Evolutionary conservation across 768 basidiomycete species (phyloP).

Genomic region (Antrodiella citrinella): DNA sequence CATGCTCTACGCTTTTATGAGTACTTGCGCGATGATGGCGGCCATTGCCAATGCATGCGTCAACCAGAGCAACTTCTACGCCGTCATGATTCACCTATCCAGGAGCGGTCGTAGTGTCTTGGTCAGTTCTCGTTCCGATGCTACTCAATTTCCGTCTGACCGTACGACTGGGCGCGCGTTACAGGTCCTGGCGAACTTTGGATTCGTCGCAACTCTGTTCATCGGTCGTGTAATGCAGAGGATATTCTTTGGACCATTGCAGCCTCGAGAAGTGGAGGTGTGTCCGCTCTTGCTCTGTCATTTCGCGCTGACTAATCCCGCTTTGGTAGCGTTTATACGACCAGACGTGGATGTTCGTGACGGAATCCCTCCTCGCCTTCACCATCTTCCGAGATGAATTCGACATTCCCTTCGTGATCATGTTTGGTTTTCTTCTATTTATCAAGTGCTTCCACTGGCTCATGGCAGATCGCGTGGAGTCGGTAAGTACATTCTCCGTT

Average conservation of each 20-base stretch:
- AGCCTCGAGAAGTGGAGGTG: conserved; percentile 90
- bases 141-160: not conserved
- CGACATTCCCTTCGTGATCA: conserved; percentile 83
- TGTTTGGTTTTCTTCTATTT: conserved; percentile 92
- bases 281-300: conserved; percentile 13
- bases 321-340: conserved; percentile 85
- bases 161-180: too few relatives aligned
- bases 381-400: conserved; percentile 97
- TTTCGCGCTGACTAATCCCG: not conserved
- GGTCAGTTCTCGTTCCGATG: conserved; percentile 36
- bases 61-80: conserved; percentile 87
- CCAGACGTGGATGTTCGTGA: conserved; percentile 94
- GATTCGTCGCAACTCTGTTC: conserved; percentile 66
- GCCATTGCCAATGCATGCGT: conserved; percentile 76
- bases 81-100: conserved; percentile 86
- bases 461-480: conserved; percentile 90
- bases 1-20: conserved; percentile 59
- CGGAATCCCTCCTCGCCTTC: conserved; percentile 91
- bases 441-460: conserved; percentile 99
- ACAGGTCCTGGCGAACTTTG: conserved; percentile 89
- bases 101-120: conserved; percentile 89
- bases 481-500: conserved; percentile 44
- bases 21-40: conserved; percentile 58
- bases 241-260: conserved; percentile 85
- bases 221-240: conserved; percentile 73